Evolutionary conservation across 805 yeast genomes (phyloP), one percentile per base, ranked within the genome.

Genomic region (Candida alai): DNA sequence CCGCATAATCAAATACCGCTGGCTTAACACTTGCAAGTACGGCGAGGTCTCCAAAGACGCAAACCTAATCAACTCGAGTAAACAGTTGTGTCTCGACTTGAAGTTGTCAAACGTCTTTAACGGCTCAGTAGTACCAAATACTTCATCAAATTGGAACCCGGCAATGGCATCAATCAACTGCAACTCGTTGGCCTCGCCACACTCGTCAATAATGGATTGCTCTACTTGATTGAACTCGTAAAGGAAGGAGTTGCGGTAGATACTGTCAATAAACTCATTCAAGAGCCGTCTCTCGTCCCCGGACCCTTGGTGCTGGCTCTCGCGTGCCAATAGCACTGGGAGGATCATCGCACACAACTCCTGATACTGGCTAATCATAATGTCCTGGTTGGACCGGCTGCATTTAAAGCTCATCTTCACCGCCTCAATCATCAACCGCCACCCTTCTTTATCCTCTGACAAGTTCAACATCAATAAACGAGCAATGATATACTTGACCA

Each of bases 51-150:
- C 37, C 4, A 33, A 20, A 3, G 40, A 31, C 3, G 48, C 43
- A 44, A 41, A 78, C 55, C 39, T 79, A 51, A 57, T 80, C 74
- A 66, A 48, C 41, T 65, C 62, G 16, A 54, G 49, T 24, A 89
- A 58, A 48, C 95, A 83, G 16, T 57, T 49, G 28, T 72, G 56
- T 11, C 88, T 70, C 23, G 83, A 66, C 5, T 52, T 41, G 9
- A 61, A 59, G 38, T 81, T 74, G 2, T 71, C 55, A 15, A 68
- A 53, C 8, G 64, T 48, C 1, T 45, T 46, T 1, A 80, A 53
- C 3, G 73, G 70, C 24, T 69, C 68, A 0, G 90, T 81, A 0
- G 84, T 68, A 1, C 93, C 93, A 45, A 70, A 76, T n/a, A 71
- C 61, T 6, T 68, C 67, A 7, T 68, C 70, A 36, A 73, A 68